Evolutionary conservation across 352 stramenopile species (phyloP).

Genomic region (Aphanomyces stellatus): DNA sequence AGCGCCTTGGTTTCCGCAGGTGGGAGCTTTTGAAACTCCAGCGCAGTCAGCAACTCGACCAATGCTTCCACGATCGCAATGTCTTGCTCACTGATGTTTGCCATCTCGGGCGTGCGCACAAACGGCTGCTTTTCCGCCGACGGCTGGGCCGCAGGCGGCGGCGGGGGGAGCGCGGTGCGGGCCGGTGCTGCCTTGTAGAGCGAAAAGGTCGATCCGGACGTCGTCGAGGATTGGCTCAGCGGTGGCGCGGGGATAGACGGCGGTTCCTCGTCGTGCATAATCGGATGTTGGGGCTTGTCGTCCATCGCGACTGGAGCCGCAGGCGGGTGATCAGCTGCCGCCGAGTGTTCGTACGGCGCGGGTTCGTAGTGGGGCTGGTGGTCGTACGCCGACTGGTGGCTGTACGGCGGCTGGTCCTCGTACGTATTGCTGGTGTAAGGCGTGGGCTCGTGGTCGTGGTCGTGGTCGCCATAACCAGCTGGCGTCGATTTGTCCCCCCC

Average conservation of each 20-base stretch:
- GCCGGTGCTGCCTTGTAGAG: not conserved
- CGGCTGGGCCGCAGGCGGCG: not conserved
- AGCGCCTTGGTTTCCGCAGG: slow-evolving; percentile 55
- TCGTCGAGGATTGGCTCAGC: too few species aligned
- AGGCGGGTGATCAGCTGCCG: not conserved
- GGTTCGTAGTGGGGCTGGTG: not conserved
- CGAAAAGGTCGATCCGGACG: not conserved
- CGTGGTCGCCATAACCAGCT: too few species aligned
- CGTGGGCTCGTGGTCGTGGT: not conserved
- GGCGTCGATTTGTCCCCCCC: too few species aligned
- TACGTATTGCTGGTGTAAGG: too few species aligned
- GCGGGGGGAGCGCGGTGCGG: not conserved
- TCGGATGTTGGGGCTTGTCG: too few species aligned
- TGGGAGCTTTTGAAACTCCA: slow-evolving; percentile 16
- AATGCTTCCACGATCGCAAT: not conserved
- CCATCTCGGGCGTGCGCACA: not conserved
- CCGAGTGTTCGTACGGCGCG: not conserved
- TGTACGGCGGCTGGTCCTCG: not conserved
- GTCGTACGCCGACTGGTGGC: not conserved
- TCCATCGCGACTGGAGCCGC: not conserved
- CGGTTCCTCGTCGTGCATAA: too few species aligned
- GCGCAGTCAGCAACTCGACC: not conserved
- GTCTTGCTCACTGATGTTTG: slow-evolving; percentile 7
- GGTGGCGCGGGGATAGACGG: too few species aligned
- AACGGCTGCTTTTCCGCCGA: not conserved